phyloP scores from a whole-genome alignment of 805 yeast genomes.

The Candida rishiriensis region DNA sequence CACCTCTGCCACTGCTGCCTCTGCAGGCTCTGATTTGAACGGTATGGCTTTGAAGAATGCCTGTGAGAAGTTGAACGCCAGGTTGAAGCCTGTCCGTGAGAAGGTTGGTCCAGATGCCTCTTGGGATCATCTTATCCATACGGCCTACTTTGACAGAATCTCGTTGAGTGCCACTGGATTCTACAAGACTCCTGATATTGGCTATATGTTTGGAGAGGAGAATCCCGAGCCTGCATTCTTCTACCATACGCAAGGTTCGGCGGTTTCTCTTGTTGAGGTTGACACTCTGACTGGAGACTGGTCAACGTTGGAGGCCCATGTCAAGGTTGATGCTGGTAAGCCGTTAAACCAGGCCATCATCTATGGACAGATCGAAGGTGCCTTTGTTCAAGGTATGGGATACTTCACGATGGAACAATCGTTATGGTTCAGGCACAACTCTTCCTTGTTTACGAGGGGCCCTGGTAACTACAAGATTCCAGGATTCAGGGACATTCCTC shows the following conservation, averaged over 20 bases:
- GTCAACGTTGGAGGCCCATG: constrained; percentile 37
- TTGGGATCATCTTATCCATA: constrained; percentile 36
- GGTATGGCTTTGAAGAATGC: constrained; percentile 48
- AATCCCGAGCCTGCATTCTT: constrained; percentile 43
- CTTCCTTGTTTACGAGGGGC: constrained; percentile 40
- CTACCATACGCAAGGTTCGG: constrained; percentile 44
- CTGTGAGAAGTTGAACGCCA: constrained; percentile 38
- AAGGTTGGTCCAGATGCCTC: constrained; percentile 32
- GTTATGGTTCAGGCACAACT: constrained; percentile 38
- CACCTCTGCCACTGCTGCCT: constrained; percentile 46
- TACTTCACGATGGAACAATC: constrained; percentile 45
- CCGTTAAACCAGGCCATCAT: constrained; percentile 46
- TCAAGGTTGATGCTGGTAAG: constrained; percentile 46
- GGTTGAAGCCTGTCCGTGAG: constrained; percentile 36
- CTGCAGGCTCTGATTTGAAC: constrained; percentile 44
- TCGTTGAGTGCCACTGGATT: constrained; percentile 45
- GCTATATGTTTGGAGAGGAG: constrained; percentile 36
- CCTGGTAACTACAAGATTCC: constrained; percentile 49
- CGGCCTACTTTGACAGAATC: constrained; percentile 41
- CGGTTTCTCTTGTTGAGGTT: constrained; percentile 39
- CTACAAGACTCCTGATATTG: constrained; percentile 47
- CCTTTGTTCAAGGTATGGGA: constrained; percentile 47
- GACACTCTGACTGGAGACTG: constrained; percentile 47
- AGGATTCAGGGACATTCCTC: constrained; percentile 45
- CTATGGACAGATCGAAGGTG: constrained; percentile 49